Conservation (phyloP, 805 yeast species). For the Wickerhamomyces canadensis region DNA sequence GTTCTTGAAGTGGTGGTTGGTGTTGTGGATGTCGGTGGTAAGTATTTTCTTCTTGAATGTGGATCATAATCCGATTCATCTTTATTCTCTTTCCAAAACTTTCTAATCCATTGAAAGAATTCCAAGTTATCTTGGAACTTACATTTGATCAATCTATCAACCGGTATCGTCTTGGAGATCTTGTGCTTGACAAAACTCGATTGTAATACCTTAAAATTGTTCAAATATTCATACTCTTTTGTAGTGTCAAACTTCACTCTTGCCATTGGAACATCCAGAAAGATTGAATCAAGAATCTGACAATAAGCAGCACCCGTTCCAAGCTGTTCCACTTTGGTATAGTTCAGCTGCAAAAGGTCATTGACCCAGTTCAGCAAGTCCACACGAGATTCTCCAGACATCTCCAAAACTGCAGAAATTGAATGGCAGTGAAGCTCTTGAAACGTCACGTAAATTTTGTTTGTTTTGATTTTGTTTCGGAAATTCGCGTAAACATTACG, state of each 20-base stretch:
- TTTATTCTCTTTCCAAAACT: constrained; percentile 72
- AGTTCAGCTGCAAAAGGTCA: constrained; percentile 54
- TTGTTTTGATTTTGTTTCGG: no score
- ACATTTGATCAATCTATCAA: constrained; percentile 79
- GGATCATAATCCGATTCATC: constrained; percentile 73
- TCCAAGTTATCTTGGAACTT: constrained; percentile 91
- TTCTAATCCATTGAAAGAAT: constrained; percentile 87
- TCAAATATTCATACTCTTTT: constrained; percentile 69
- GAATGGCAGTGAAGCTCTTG: no score
- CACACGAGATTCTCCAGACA: constrained; percentile 58
- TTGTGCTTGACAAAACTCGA: constrained; percentile 65
- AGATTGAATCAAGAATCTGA: constrained; percentile 83
- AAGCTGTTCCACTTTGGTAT: constrained; percentile 82
- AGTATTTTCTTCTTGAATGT: constrained; percentile 41
- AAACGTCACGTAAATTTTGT: no score
- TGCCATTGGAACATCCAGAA: constrained; percentile 73
- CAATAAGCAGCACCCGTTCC: constrained; percentile 96
- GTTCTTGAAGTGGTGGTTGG: constrained; percentile 1
- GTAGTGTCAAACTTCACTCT: constrained; percentile 69
- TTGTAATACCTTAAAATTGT: constrained; percentile 84
- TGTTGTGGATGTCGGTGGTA: constrained; percentile 12
- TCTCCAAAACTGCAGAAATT: no score
- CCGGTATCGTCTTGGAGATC: constrained; percentile 71
- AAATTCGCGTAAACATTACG: no score
- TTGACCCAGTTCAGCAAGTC: constrained; percentile 87